Conservation (phyloP, 352 stramenopile species). For the Thraustochytrium sp. region DNA sequence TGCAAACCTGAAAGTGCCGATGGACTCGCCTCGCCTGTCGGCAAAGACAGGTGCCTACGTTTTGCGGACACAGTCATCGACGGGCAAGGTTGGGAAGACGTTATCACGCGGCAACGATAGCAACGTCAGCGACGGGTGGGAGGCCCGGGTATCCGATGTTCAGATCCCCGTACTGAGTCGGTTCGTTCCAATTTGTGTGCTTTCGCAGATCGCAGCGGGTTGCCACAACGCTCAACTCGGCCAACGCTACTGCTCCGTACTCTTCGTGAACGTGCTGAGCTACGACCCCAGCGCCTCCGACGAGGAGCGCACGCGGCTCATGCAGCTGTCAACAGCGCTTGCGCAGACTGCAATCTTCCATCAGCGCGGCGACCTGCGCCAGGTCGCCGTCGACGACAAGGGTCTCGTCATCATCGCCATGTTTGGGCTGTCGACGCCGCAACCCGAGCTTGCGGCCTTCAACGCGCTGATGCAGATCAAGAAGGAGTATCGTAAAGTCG, state of each 20-base stretch:
- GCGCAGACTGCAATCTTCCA: constrained; percentile 6
- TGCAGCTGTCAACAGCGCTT: not conserved
- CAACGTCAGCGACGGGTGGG: not conserved
- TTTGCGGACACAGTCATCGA: not conserved
- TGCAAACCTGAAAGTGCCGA: not conserved
- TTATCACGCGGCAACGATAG: not conserved
- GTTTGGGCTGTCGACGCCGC: not conserved
- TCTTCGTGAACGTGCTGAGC: not conserved
- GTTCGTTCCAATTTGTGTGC: not conserved
- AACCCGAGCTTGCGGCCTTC: not conserved
- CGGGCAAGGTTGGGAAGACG: not conserved
- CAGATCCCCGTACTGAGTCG: not conserved
- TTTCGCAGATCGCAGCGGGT: constrained; percentile 15
- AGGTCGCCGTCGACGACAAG: constrained; percentile 34
- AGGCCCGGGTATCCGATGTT: not conserved
- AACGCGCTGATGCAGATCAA: not conserved
- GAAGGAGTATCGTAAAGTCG: not conserved
- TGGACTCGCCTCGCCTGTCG: not conserved
- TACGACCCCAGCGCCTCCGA: not conserved
- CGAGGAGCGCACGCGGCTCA: not conserved
- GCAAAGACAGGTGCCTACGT: not conserved
- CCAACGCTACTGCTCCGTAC: not conserved
- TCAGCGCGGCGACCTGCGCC: not conserved
- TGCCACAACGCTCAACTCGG: not conserved
- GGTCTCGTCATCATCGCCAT: constrained; percentile 21